Percentiles rank a stretch among this genome's conserved stretches.
Conservation (phyloP, 345 rosid species). For the Mallotus nudiflorus region DNA sequence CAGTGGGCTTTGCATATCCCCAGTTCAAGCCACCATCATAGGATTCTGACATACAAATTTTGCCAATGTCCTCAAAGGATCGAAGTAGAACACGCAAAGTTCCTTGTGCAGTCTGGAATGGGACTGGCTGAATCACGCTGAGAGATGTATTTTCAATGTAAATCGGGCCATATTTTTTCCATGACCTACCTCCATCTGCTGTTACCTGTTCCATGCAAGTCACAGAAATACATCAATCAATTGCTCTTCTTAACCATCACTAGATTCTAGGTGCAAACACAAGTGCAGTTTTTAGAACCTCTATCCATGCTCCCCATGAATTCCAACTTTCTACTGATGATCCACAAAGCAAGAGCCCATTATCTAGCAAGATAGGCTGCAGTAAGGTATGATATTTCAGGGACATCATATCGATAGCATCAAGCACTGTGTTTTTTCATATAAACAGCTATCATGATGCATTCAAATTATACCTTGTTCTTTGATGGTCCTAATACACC, state of each 20-base stretch:
- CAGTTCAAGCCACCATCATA: conserved; percentile 67
- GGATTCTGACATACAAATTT: conserved; percentile 79
- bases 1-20: conserved; percentile 66
- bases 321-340: conserved; percentile 96
- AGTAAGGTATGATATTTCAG: conserved; percentile 5
- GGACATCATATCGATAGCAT: conserved; percentile 6
- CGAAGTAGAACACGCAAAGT: conserved; percentile 62
- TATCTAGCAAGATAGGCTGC: conserved; percentile 80
- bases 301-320: conserved; percentile 94
- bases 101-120: conserved; percentile 61
- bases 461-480: conserved; percentile 59
- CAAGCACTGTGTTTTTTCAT: conserved; percentile 7
- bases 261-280: conserved; percentile 10
- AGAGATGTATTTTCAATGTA: conserved; percentile 60
- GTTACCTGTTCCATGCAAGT: conserved; percentile 54
- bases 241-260: conserved; percentile 10
- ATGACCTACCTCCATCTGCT: conserved; percentile 66
- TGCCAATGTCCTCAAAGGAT: conserved; percentile 59
- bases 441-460: neutral
- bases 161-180: conserved; percentile 85
- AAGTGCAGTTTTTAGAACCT: conserved; percentile 48
- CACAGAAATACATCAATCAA: conserved; percentile 15
- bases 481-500: conserved; percentile 86
- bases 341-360: conserved; percentile 76
- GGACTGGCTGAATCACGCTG: conserved; percentile 95